A percentile compares a stretch with the other conserved stretches of the same genome.
Conservation (phyloP, 495 filamentous ascomycete species). For the Talaromyces adpressus region DNA sequence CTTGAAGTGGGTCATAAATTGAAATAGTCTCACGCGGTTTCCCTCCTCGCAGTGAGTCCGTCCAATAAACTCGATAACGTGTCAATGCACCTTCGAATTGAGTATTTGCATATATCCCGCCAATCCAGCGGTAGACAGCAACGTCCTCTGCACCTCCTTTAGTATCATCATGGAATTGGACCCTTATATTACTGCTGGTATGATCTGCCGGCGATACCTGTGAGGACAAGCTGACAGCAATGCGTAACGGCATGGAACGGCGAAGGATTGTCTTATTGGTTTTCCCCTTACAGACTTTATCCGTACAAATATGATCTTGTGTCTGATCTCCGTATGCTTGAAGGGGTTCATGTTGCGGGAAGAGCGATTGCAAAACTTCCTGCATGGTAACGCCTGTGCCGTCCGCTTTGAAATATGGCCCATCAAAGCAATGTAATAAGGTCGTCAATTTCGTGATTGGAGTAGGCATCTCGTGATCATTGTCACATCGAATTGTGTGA, state of each 20-base stretch:
- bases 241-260: conserved; percentile 21
- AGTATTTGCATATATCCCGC: conserved; percentile 26
- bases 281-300: background rate
- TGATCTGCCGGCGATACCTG: conserved; percentile 15
- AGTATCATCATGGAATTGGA: conserved; percentile 16
- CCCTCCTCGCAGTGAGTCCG: conserved; percentile 22
- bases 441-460: no score
- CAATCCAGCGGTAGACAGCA: conserved; percentile 35
- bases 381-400: background rate
- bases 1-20: conserved; percentile 24
- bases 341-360: background rate
- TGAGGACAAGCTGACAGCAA: conserved; percentile 17
- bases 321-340: background rate
- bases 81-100: background rate
- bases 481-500: background rate
- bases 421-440: background rate
- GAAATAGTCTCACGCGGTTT: conserved; percentile 11
- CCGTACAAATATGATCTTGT: background rate
- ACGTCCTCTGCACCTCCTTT: conserved; percentile 8
- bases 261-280: background rate
- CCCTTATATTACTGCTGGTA: conserved; percentile 19
- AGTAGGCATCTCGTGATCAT: background rate
- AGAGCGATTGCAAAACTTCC: background rate
- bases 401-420: background rate
- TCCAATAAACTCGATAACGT: conserved; percentile 30